Conservation (phyloP, 768 basidiomycete species). For the Suillus subluteus region DNA sequence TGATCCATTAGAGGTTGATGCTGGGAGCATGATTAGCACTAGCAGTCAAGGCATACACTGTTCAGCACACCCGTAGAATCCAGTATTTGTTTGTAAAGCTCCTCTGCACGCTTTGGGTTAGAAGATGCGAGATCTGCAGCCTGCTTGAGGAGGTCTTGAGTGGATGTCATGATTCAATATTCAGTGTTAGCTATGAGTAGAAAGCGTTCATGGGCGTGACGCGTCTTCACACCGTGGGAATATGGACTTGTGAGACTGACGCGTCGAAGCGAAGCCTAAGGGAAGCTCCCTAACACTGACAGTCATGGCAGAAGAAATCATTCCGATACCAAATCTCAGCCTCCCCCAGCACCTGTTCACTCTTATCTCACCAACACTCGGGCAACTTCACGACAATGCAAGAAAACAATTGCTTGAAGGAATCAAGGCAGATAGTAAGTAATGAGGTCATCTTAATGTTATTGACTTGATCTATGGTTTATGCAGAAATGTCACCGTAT, state of each 20-base stretch:
- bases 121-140: constrained; percentile 52
- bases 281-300: constrained; percentile 2
- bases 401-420: constrained; percentile 66
- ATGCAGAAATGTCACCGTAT: constrained; percentile 87
- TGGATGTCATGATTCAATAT: constrained; percentile 26
- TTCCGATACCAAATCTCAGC: constrained; percentile 85
- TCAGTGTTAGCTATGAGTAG: not conserved
- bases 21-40: constrained; percentile 16
- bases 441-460: constrained; percentile 2
- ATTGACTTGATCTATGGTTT: constrained; percentile 8
- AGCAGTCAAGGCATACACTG: not conserved
- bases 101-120: constrained; percentile 67
- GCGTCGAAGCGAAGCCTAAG: constrained; percentile 31
- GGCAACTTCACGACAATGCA: constrained; percentile 69
- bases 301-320: constrained; percentile 83
- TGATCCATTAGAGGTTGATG: constrained; percentile 38
- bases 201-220: constrained; percentile 20
- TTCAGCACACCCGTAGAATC: constrained; percentile 36
- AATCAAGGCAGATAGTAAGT: constrained; percentile 80
- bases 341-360: constrained; percentile 82
- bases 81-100: constrained; percentile 75
- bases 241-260: constrained; percentile 31
- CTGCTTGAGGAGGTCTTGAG: constrained; percentile 38
- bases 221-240: constrained; percentile 37
- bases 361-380: constrained; percentile 63